A percentile compares a stretch with the other conserved stretches of the same genome.
phyloP scores from a whole-genome alignment of 441 rosid species.

The Pelargonium fulgidum region DNA sequence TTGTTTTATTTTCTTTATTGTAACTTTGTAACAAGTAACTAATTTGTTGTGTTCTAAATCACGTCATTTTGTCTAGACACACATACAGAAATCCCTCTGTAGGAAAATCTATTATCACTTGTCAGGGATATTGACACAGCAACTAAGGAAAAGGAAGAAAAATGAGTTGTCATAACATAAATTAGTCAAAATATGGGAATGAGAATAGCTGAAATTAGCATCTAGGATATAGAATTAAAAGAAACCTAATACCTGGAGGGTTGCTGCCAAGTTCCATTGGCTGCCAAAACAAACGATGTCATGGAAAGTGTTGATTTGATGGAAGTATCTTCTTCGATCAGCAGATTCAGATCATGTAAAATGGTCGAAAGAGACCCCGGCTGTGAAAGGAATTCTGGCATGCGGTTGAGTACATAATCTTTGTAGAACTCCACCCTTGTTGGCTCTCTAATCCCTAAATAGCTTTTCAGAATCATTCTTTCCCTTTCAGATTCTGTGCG shows the following conservation, averaged over 20 bases:
- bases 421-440: conserved; percentile 75
- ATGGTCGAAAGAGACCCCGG: conserved; percentile 63
- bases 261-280: conserved; percentile 85
- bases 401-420: conserved; percentile 71
- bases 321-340: conserved; percentile 58
- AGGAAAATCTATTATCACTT: background rate
- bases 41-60: conserved; percentile 3
- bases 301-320: conserved; percentile 51
- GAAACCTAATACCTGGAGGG: conserved; percentile 64
- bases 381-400: conserved; percentile 74
- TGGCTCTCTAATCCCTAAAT: conserved; percentile 66
- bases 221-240: background rate
- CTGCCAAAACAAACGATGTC: conserved; percentile 78
- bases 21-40: background rate
- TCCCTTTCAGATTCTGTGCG: conserved; percentile 91
- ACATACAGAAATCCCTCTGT: background rate
- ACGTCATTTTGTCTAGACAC: conserved; percentile 1
- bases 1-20: background rate
- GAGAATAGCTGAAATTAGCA: conserved; percentile 3
- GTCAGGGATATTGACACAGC: background rate
- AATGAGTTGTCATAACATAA: background rate
- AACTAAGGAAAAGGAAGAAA: background rate
- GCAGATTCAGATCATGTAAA: conserved; percentile 70
- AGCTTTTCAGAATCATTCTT: conserved; percentile 56
- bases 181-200: background rate